Evolutionary conservation across 2,329 filamentous ascomycete species (phyloP), one percentile per base, ranked within the genome.

Genomic region (Gaeumannomyces sp.): DNA sequence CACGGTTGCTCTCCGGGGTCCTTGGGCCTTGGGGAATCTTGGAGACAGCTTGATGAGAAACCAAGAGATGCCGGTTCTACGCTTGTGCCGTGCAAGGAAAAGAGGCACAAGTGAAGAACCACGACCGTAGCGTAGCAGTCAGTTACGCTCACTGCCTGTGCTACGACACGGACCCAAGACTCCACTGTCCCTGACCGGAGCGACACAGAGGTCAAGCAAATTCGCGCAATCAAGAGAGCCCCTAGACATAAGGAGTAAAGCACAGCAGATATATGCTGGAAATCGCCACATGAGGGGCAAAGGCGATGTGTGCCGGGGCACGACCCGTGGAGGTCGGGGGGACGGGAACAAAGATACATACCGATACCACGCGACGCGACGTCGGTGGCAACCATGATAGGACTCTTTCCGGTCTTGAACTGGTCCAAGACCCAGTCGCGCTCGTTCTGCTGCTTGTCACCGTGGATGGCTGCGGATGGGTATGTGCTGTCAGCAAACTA

Each of bases 361-460:
- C 95, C 95, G 82, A 99, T 97, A 92, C 95, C 95, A 93, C 95
- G 95, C 77, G 95, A 98, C 82, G 95, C 95, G 81, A 99, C 95
- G 76, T 98, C 95, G 71, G 95, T 99, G 82, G 95, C 95, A 83
- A 99, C 95, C 93, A 99, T 97, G 88, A 99, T 96, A 77, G 95
- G 95, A 83, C 93, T 97, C 85, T 98, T 97, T 81, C 93, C 93
- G 70, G 91, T 92, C 89, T 98, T 99, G 88, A 99, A 99, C 80
- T 98, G 94, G 79, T 98, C 96, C 76, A 99, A 85, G 74, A 98
- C 95, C 93, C 95, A 98, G 79, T 98, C 95, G 83, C 95, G 93
- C 83, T 99, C 95, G 80, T 97, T 97, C 77, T 99, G 95, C 77
- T 97, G 93, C 85, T 98, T 98, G 83, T 98, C 95, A 76, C 95